Evolutionary conservation across 805 yeast species (phyloP).

Genomic region (Hyphopichia homilentoma): DNA sequence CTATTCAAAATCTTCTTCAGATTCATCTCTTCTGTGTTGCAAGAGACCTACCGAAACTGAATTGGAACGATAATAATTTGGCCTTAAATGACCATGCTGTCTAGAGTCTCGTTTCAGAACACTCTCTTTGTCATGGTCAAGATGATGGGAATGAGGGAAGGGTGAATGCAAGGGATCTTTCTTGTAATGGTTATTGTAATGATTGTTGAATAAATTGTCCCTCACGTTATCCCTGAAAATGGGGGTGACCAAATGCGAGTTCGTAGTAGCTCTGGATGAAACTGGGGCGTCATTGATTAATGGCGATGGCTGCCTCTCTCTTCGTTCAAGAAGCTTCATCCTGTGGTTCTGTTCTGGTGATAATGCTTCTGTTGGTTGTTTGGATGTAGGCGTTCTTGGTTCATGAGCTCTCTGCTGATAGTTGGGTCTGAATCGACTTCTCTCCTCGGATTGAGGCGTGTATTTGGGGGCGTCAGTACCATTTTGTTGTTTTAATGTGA

Average conservation of each 20-base stretch:
- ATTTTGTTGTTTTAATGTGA: conserved; percentile 12
- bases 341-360: background rate
- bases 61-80: conserved; percentile 32
- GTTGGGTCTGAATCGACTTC: background rate
- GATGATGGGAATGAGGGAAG: conserved; percentile 38
- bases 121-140: conserved; percentile 30
- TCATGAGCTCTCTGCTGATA: conserved; percentile 1
- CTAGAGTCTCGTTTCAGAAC: conserved; percentile 14
- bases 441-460: background rate
- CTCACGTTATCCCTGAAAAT: conserved; percentile 4
- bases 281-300: conserved; percentile 11
- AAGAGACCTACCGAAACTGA: conserved; percentile 38
- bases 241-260: conserved; percentile 18
- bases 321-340: background rate
- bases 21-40: conserved; percentile 17
- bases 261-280: conserved; percentile 13
- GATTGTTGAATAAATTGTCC: conserved; percentile 15
- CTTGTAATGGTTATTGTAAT: conserved; percentile 44
- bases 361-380: background rate
- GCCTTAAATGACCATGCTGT: conserved; percentile 18
- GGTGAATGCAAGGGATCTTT: conserved; percentile 43
- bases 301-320: conserved; percentile 28
- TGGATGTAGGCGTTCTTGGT: background rate
- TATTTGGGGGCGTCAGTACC: conserved; percentile 1
- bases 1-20: no score